Evolutionary conservation across 495 filamentous ascomycete species (phyloP), one percentile per base, ranked within the genome.

Genomic region (Penicillium soppii): DNA sequence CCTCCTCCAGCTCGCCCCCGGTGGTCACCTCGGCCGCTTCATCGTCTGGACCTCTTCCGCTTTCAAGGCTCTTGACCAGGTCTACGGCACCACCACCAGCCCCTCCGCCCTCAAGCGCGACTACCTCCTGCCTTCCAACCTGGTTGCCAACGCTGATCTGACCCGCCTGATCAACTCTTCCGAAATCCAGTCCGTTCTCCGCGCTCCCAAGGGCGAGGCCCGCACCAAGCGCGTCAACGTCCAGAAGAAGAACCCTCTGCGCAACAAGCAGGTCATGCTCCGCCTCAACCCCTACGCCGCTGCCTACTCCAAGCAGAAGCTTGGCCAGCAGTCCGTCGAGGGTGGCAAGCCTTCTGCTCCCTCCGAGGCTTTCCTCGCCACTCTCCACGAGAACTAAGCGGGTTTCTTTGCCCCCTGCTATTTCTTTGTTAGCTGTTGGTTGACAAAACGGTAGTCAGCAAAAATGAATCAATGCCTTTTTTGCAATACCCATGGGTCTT

Each of bases 231-330:
- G 94, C 62, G 77, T 78, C 61, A 71, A 79, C 65, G 89, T 96
- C 50, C 91, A 95, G 83, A 98, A 98, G 91, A 96, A 96, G 90
- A 97, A 98, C 83, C 95, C 94, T 68, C 88, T 98, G 54, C 81
- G 79, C 77, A 98, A 98, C 85, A 95, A 88, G 83, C 95, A 97
- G 81, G 84, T 98, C 52, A 81, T 96, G 75, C 87, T 97, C 67
- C 84, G 94, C 54, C 87, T 97, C 73, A 98, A 98, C 82, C 94
- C 94, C 52, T 98, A 98, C 78, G 91, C 92, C 50, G 79, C 86
- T 61, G 83, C 84, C 35, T 98, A 90, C 78, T 77, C 80, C 54
- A 89, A 92, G 81, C 78, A 90, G 68, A 87, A 89, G 75, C 75
- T 91, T 51, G 88, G 88, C 42, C 81, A 83, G 68, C 67, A 77